Base-by-base conservation (phyloP, 2,329 filamentous ascomycete species). In the Colletotrichum agaves region DNA sequence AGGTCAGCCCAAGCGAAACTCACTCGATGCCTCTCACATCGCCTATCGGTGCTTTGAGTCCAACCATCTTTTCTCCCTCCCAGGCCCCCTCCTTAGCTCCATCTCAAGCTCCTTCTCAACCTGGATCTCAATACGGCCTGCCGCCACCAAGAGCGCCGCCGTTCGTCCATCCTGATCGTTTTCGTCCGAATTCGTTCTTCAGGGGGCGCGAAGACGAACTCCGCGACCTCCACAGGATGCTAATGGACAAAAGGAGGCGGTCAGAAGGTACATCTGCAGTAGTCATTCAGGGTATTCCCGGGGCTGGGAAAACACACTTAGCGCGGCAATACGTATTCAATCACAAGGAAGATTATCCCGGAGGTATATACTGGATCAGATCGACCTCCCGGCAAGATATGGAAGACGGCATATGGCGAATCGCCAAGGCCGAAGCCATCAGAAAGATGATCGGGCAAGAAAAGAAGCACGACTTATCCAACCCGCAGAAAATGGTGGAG, bases 311-410 rank as follows among this genome's bases (percentile, higher is more conserved):
- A 76, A 89, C 88, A 1, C 90, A 92, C 72, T 79, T 92, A 13
- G 89, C 89, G 31, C 83, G 90, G 3, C 83, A 92, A 75, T 92
- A 92, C 73, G 85, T 91, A 33, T 91, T 88, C 72, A 76, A 81
- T 4, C 85, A 91, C 72, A 85, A 82, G 39, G 77, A 82, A 4
- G 80, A 86, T 67, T 92, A 90, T 71, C 84, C 86, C 0, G 89
- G 89, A 2, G 90, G 90, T 1, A 83, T 91, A 47, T 93, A 91
- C 75, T 93, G 90, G 90, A 83, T 92, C 15, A 84, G 88, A 55
- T 87, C 88, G 8, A 90, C 88, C 70, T 87, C 86, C 1, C 74
- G 81, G 3, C 79, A 87, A 59, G 88, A 90, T 56, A 81, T 88
- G 37, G 85, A 85, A 59, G 85, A 87, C 53, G 87, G 87, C 35